Evolutionary conservation across 148 eudicot species (phyloP).

Genomic region (Tetragonia tetragonoides): DNA sequence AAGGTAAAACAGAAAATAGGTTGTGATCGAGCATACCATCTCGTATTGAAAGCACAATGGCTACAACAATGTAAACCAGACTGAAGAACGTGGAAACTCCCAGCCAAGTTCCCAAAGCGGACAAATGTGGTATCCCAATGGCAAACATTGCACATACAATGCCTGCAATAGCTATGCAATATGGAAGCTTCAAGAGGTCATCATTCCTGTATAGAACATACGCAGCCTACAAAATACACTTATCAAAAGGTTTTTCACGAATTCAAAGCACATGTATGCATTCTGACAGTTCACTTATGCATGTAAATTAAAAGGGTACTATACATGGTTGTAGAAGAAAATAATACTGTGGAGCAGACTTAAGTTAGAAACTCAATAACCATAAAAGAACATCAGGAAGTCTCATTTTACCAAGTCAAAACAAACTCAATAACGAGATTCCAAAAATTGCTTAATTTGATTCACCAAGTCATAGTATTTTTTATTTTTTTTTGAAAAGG

Average conservation of each 20-base stretch:
- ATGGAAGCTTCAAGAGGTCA: slow-evolving; percentile 66
- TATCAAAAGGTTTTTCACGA: not conserved
- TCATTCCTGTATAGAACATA: slow-evolving; percentile 60
- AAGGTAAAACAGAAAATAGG: slow-evolving; percentile 3
- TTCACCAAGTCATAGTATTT: not conserved
- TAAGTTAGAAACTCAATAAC: no score
- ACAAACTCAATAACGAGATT: not conserved
- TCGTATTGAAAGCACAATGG: slow-evolving; percentile 52
- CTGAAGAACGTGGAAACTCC: slow-evolving; percentile 76
- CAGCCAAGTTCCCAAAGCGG: slow-evolving; percentile 85
- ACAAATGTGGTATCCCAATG: slow-evolving; percentile 73
- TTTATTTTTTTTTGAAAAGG: no score
- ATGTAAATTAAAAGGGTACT: not conserved
- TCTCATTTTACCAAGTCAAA: not conserved
- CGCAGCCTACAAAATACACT: slow-evolving; percentile 53
- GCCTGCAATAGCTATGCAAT: slow-evolving; percentile 71
- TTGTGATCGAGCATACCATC: slow-evolving; percentile 69
- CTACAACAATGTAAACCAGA: slow-evolving; percentile 66
- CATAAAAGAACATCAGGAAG: no score
- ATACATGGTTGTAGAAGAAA: no score
- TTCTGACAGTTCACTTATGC: not conserved
- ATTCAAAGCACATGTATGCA: not conserved
- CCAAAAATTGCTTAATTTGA: not conserved
- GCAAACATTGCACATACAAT: slow-evolving; percentile 82
- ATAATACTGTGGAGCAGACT: no score